Evolutionary conservation across 257 asterid species (phyloP), one percentile per base, ranked within the genome.

Genomic region (Nicotiana paniculata): DNA sequence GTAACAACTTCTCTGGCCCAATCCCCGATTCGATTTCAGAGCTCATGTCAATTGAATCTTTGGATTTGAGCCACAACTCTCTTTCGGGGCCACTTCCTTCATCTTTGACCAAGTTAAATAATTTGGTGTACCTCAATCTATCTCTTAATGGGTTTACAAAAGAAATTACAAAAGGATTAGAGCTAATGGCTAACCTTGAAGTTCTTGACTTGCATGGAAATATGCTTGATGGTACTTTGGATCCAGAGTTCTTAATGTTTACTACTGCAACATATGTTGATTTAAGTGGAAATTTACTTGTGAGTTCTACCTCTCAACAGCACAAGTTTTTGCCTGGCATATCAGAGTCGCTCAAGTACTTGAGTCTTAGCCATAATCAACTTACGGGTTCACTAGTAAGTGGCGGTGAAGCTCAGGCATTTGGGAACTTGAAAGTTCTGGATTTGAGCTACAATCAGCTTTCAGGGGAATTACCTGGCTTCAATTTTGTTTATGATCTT

Each of bases 401-500:
- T 21, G 89, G 92, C 2, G 90, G 90, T 24, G 95, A 77, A 64
- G 97, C 91, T 2, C 91, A 84, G 84, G 90, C 88, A 64, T 94
- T 96, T 51, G 95, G 91, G 79, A 93, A 89, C 89, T 88, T 96
- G 87, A 88, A 89, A 86, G 95, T 90, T 81, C 79, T 96, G 90
- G 99, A 96, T 93, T 91, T 96, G 91, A 96, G 99, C 90, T 89
- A 88, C 86, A 96, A 96, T 86, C 97, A 92, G 87, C 85, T 96
- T 3, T 89, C 97, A 3, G 99, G 98, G 55, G 99, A 93, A 58
- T 85, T 96, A 65, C 98, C 99, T 2, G 98, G 91, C 57, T 96
- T 94, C 82, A 91, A 83, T 83, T 96, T 94, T 39, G 97, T 94
- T 46, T 96, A 96, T 80, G 98, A 94, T 85, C 98, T 96, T 77